A percentile compares a stretch with the other conserved stretches of the same genome.
phyloP scores from a whole-genome alignment of 305 asterid species.

The Fraxinus sp. region DNA sequence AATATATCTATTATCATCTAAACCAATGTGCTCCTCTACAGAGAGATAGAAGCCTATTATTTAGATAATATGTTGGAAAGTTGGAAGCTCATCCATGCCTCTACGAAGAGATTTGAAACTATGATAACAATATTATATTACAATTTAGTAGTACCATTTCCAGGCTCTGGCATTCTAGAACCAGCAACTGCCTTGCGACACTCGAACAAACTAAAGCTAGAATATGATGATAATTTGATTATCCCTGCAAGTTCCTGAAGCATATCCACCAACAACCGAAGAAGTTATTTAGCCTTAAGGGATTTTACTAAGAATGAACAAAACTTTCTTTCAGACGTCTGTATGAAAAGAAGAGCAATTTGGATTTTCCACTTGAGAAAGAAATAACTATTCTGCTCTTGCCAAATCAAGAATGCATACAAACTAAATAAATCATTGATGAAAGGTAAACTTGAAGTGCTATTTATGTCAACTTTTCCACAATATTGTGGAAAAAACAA shows the following conservation, averaged over 20 bases:
- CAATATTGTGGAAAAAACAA: neutral
- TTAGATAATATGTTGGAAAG: conserved; percentile 14
- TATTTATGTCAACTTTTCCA: neutral
- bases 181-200: conserved; percentile 85
- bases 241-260: conserved; percentile 94
- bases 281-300: conserved; percentile 1
- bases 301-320: neutral
- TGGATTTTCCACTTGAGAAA: neutral
- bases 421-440: neutral
- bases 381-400: conserved; percentile 1
- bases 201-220: conserved; percentile 91
- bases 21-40: conserved; percentile 83
- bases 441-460: neutral
- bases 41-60: conserved; percentile 19
- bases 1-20: conserved; percentile 90
- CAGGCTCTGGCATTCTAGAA: conserved; percentile 85
- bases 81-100: conserved; percentile 12
- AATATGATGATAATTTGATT: conserved; percentile 77
- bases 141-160: conserved; percentile 57
- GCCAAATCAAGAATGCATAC: conserved; percentile 16
- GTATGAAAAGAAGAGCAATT: conserved; percentile 16
- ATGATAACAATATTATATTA: neutral
- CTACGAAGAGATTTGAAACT: conserved; percentile 14
- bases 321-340: neutral
- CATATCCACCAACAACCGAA: conserved; percentile 18